Percentiles rank a stretch among this genome's conserved stretches.
Conservation (phyloP, 2,329 filamentous ascomycete species). For the Beauveria sp. region DNA sequence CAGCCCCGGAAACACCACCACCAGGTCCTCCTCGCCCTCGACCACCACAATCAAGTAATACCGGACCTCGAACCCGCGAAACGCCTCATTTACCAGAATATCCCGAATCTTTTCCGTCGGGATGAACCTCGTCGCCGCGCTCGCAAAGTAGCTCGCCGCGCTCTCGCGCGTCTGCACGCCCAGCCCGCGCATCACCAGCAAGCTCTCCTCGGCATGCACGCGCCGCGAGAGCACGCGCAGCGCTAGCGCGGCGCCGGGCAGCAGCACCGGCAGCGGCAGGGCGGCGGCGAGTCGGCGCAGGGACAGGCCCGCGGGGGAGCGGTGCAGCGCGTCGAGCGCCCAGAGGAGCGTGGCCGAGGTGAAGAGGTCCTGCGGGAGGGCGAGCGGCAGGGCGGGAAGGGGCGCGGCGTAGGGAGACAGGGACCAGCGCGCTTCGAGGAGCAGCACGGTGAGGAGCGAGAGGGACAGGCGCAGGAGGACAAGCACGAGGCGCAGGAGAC, state of each 20-base stretch:
- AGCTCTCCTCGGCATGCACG: constrained; percentile 63
- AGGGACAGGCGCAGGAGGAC: constrained; percentile 37
- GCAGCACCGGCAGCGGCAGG: constrained; percentile 32
- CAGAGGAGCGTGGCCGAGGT: constrained; percentile 20
- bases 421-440: constrained; percentile 43
- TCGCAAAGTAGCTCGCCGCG: constrained; percentile 49
- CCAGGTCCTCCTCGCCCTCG: constrained; percentile 76
- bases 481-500: constrained; percentile 36
- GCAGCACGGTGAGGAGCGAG: constrained; percentile 34
- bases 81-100: constrained; percentile 91
- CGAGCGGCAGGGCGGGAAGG: constrained; percentile 11
- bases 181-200: constrained; percentile 80
- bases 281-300: constrained; percentile 24
- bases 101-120: constrained; percentile 89
- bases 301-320: constrained; percentile 25
- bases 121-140: constrained; percentile 54
- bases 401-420: constrained; percentile 23
- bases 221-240: constrained; percentile 40
- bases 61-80: constrained; percentile 80
- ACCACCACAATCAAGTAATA: constrained; percentile 89
- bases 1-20: constrained; percentile 88
- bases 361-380: constrained; percentile 15
- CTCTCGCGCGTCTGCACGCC: constrained; percentile 82
- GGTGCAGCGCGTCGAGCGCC: constrained; percentile 19
- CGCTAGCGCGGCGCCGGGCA: constrained; percentile 27